Evolutionary conservation across 441 rosid genomes (phyloP).

Genomic region (Adansonia rubrostipa): DNA sequence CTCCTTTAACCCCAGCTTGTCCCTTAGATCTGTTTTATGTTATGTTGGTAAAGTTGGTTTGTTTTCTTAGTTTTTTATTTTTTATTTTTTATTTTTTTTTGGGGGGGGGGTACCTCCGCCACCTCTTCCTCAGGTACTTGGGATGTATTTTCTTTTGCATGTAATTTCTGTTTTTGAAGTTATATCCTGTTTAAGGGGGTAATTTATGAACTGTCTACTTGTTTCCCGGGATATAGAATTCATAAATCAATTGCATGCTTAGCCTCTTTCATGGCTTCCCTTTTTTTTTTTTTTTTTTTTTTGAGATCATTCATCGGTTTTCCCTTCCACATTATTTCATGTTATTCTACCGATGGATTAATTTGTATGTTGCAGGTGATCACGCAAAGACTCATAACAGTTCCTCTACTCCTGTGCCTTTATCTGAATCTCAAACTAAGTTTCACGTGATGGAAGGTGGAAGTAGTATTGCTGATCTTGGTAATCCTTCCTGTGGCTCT

Average conservation of each 20-base stretch:
- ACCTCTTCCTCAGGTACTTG: background rate
- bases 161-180: background rate
- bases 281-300: background rate
- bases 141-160: background rate
- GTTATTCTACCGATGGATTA: slow-evolving; percentile 7
- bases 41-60: background rate
- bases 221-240: slow-evolving; percentile 2
- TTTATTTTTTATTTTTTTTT: background rate
- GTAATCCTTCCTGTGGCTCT: slow-evolving; percentile 47
- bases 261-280: background rate
- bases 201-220: background rate
- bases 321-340: slow-evolving; percentile 12
- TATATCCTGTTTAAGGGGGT: background rate
- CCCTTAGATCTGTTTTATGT: background rate
- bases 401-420: slow-evolving; percentile 33
- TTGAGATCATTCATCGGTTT: slow-evolving; percentile 16
- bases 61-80: background rate
- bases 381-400: slow-evolving; percentile 28
- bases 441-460: slow-evolving; percentile 41
- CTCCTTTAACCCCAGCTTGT: background rate
- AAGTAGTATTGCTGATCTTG: slow-evolving; percentile 41
- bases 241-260: slow-evolving; percentile 9
- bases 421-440: slow-evolving; percentile 42
- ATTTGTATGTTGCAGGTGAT: slow-evolving; percentile 42
- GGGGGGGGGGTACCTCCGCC: background rate